Evolutionary conservation across 2,329 filamentous ascomycete genomes (phyloP), one percentile per base, ranked within the genome.

Genomic region (Alternaria atra): DNA sequence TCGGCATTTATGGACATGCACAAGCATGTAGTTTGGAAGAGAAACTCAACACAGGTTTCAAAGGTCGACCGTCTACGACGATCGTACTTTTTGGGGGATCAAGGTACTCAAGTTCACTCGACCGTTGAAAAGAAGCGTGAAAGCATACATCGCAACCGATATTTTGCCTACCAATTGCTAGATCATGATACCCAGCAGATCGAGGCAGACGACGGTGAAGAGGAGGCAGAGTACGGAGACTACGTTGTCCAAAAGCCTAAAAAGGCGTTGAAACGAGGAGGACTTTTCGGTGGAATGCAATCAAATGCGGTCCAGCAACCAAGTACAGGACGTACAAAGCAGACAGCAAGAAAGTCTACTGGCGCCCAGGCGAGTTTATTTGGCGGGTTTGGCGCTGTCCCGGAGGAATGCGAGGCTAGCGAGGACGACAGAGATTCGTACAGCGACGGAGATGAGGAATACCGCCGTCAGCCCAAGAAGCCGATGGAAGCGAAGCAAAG

Each of bases 401-500:
- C 53, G 56, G 25, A 51, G 7, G 55, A 65, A 1, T 50, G 61
- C 4, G 54, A 63, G 25, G 42, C 6, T 15, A 29, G 8, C 4
- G 6, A 47, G 56, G n/a, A 60, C 6, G 53, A 35, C 6, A 15
- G n/a, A 8, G 55, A 52, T 5, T 7, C 40, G 6, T 53, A 65
- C 12, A 42, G 57, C 2, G 15, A 55, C 7, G 35, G 43, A 29
- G 46, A 57, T 13, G 39, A 51, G 15, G 27, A 20, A 12, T 57
- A 57, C 29, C 47, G 39, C 32, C 20, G 13, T 7, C 35, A 37
- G 29, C 1, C 64, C 2, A 77, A 74, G 56, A 69, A 67, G 8
- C 73, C 73, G 1, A 76, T 77, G 65, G 63, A 72, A 47, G 66
- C 70, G 6, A 76, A 76, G 50, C 75, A 77, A 47, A 51, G 59